Base-by-base conservation (phyloP, 2,329 filamentous ascomycete species). In the Plenodomus lindquistii region DNA sequence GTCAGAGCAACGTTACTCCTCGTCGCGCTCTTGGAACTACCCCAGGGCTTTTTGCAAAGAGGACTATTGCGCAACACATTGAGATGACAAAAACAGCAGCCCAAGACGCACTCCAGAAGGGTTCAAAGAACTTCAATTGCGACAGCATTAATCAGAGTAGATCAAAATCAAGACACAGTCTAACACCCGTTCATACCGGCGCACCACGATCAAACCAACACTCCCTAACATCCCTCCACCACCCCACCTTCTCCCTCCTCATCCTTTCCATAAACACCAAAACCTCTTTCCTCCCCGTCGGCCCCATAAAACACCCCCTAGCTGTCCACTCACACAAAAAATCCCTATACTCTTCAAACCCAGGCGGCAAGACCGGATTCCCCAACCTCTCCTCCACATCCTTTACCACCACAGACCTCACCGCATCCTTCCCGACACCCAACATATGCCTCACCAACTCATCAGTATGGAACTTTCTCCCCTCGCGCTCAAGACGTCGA, bases 241-340 rank as follows among this genome's bases (percentile, higher is more conserved):
- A 57, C 24, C 41, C 41, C 42, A 19, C 18, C 16, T 31, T 37
- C 41, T 52, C 45, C 6, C 43, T 31, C 31, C 13, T 42, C 54
- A 57, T 55, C 19, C 16, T 36, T 27, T 24, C 27, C 37, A 55
- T 19, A 38, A 55, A 55, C 5, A 35, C n/a, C 19, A 44, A 15
- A 8, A 55, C 7, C 18, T 52, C 40, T 15, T 19, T 36, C 16
- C 38, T 39, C 5, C 45, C 39, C 15, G 16, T 24, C 20, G 44
- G 46, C n/a, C 38, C 19, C 42, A 52, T 19, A 35, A 57, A 51
- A 24, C 43, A 46, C 3, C 45, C 48, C 11, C 51, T 44, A 5
- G 54, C 52, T 17, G 46, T 48, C 52, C 52, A 57, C 42, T 53
- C 52, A 34, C 48, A 48, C 20, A 57, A 20, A 22, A 45, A 57